Conservation (phyloP, 805 yeast species). For the Candida lessepsii region DNA sequence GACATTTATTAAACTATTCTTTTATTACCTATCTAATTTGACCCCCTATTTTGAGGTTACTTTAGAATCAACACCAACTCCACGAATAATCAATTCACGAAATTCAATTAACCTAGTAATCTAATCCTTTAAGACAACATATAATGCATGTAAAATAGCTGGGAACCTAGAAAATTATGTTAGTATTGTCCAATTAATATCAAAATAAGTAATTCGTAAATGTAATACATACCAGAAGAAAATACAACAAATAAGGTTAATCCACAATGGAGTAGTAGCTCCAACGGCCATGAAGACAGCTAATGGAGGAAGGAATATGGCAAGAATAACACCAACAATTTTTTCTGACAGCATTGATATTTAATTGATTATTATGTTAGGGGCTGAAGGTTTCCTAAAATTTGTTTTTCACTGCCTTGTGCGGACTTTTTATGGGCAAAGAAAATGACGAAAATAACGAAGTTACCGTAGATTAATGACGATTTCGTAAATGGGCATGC, state of each 20-base stretch:
- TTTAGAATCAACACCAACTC: no score
- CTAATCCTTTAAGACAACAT: constrained; percentile 43
- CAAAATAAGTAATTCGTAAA: neutral
- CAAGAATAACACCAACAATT: constrained; percentile 41
- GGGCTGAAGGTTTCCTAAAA: neutral
- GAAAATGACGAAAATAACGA: constrained; percentile 2
- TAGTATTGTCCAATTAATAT: constrained; percentile 2
- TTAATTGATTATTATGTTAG: neutral
- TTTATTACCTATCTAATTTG: neutral
- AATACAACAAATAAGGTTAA: constrained; percentile 61
- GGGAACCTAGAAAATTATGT: constrained; percentile 49
- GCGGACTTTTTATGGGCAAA: neutral
- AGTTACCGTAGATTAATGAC: constrained; percentile 3
- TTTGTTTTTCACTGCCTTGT: neutral
- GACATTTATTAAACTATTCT: neutral
- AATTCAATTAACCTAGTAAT: neutral
- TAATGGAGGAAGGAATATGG: constrained; percentile 70
- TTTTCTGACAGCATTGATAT: constrained; percentile 38
- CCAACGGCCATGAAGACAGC: constrained; percentile 74
- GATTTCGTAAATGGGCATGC: neutral
- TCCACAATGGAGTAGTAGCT: constrained; percentile 59
- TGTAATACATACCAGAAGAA: constrained; percentile 44
- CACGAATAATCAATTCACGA: no score
- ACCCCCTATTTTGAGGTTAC: neutral
- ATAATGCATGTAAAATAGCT: constrained; percentile 74